Base-by-base conservation (phyloP, 352 stramenopile species). In the Phytopythium boreale region DNA sequence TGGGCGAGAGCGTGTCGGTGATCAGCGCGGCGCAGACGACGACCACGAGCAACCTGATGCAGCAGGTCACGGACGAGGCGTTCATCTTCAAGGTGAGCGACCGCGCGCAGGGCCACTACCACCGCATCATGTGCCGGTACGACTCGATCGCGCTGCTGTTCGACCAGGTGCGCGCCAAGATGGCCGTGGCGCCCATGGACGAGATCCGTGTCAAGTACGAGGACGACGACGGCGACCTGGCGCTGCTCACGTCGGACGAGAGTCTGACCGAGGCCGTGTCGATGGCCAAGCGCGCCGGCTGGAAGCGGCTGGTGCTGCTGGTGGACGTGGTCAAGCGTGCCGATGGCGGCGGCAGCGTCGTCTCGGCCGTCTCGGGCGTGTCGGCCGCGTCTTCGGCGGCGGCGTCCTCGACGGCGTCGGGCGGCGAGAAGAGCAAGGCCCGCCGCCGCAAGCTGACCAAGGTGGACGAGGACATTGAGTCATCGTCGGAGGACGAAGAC, bases 61-160 rank as follows among this genome's bases (percentile, higher is more conserved):
- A 81, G 37, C 87, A 87, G 50, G 70, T 74, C 51, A 71, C 72
- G 20, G 87, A 95, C 41, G 87, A 93, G 14, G 74, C 70, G 56
- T 96, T 94, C 58, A 76, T 96, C 34, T 96, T 96, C 72, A 96
- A 96, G 69, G 84, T 96, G 44, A 96, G 84, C 58, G 87, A 95
- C 56, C 80, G 80, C 39, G 72, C 75, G 15, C 75, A 90, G 61
- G 87, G 86, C 20, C 87, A 95, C 59, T 93, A 92, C 67, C 87
- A 96, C 68, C 88, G 88, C 46, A 86, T 96, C 59, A 82, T 93
- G 72, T 91, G 84, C 46, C 75, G 75, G 15, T 93, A 88, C 67
- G 83, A 95, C 59, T 75, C 82, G 50, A 82, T 95, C 59, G 70
- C 64, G 1, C 59, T 80, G 31, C 63, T 96, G n/a, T 68, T 93